Evolutionary conservation across 2,329 filamentous ascomycete species (phyloP).

Genomic region (Hysterium pulicare): DNA sequence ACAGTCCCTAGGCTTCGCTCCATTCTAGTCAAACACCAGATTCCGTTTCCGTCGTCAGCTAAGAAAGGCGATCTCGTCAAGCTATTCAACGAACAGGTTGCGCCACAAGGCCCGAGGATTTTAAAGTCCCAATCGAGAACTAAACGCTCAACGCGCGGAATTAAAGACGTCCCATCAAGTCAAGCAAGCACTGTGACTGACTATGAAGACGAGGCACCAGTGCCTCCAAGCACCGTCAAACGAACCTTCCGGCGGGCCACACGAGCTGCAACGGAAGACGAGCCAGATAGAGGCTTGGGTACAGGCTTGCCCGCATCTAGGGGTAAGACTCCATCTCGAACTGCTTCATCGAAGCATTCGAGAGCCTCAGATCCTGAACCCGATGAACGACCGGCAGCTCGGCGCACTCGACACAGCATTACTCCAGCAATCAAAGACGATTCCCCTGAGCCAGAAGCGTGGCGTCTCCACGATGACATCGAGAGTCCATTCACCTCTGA

Average conservation of each 20-base stretch:
- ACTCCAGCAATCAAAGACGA: conserved; percentile 44
- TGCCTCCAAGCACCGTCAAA: conserved; percentile 38
- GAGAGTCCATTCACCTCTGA: conserved; percentile 77
- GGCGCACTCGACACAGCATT: conserved; percentile 38
- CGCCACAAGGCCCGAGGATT: conserved; percentile 74
- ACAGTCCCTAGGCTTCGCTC: conserved; percentile 87
- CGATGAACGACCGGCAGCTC: conserved; percentile 30
- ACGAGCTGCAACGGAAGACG: conserved; percentile 43
- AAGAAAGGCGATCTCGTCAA: conserved; percentile 88
- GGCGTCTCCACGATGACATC: conserved; percentile 37
- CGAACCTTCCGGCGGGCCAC: conserved; percentile 33
- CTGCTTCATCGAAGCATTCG: conserved; percentile 44
- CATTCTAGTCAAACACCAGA: conserved; percentile 84
- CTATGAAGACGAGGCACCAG: conserved; percentile 43
- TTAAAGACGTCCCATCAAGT: conserved; percentile 63
- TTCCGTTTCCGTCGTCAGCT: conserved; percentile 80
- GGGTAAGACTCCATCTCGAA: conserved; percentile 33
- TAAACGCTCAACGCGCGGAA: conserved; percentile 83
- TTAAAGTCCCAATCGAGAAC: conserved; percentile 72
- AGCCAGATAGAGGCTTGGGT: conserved; percentile 8
- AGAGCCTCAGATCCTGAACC: conserved; percentile 25
- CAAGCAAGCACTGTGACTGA: conserved; percentile 62
- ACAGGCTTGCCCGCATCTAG: conserved; percentile 14
- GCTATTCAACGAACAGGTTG: conserved; percentile 74
- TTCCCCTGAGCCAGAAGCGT: conserved; percentile 49